Evolutionary conservation across 2,329 filamentous ascomycete species (phyloP).

Genomic region (Dothistroma pini): DNA sequence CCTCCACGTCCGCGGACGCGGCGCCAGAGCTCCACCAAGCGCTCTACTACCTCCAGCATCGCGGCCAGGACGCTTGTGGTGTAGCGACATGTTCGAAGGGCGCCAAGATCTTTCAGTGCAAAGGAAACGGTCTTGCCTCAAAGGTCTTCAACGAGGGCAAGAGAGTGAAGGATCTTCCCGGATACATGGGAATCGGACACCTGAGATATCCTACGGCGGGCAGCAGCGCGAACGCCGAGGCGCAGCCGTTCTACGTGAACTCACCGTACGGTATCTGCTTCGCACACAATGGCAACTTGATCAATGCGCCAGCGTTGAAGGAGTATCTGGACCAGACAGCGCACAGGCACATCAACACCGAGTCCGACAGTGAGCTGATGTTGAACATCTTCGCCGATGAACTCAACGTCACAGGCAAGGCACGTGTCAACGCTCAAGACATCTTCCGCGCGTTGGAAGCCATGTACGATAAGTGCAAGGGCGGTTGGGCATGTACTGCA

Average conservation of each 20-base stretch:
- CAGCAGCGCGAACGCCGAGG: constrained; percentile 77
- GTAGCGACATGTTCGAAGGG: constrained; percentile 72
- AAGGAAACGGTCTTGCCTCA: constrained; percentile 82
- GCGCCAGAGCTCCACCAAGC: constrained; percentile 39
- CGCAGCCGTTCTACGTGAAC: constrained; percentile 92
- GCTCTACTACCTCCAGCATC: constrained; percentile 48
- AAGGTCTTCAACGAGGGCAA: constrained; percentile 81
- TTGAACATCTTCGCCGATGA: constrained; percentile 85
- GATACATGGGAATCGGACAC: constrained; percentile 83
- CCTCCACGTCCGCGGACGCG: constrained; percentile 38
- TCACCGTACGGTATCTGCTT: constrained; percentile 76
- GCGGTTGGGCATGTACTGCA: constrained; percentile 74
- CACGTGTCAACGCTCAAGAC: constrained; percentile 73
- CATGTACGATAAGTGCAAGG: constrained; percentile 70
- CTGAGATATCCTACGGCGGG: constrained; percentile 87
- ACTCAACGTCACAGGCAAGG: constrained; percentile 74
- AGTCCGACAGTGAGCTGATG: constrained; percentile 83
- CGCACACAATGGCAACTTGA: constrained; percentile 83
- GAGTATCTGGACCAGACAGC: constrained; percentile 71
- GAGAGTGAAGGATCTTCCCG: constrained; percentile 69
- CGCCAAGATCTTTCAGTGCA: constrained; percentile 82
- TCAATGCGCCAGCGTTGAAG: constrained; percentile 70
- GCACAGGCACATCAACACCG: constrained; percentile 84
- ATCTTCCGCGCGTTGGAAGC: constrained; percentile 67
- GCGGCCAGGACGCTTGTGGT: constrained; percentile 84